Evolutionary conservation across 78 protist genomes (phyloP).

Genomic region (Monosiga brevicollis): DNA sequence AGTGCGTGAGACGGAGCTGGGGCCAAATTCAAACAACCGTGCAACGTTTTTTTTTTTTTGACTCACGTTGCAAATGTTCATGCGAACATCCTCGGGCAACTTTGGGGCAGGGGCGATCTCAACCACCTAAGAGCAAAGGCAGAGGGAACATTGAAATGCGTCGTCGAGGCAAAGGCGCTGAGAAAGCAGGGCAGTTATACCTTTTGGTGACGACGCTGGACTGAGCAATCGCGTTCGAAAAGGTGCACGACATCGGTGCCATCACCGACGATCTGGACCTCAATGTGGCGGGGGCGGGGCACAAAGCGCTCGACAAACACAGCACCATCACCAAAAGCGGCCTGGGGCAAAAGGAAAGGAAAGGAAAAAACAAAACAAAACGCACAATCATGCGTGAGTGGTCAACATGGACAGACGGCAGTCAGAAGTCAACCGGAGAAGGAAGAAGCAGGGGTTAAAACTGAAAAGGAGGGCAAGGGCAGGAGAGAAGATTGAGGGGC

Average conservation of each 20-base stretch:
- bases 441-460: background rate
- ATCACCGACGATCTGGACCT: constrained; percentile 88
- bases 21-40: background rate
- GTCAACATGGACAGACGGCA: background rate
- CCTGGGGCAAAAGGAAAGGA: background rate
- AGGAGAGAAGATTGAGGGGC: background rate
- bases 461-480: background rate
- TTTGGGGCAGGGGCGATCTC: background rate
- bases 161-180: too few species aligned
- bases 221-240: constrained; percentile 56
- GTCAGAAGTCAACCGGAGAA: background rate
- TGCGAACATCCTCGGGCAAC: background rate
- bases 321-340: constrained; percentile 80
- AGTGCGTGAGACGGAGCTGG: background rate
- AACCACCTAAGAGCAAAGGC: background rate
- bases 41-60: too few species aligned
- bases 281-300: constrained; percentile 92
- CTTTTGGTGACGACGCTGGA: too few species aligned
- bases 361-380: background rate
- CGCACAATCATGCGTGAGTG: background rate
- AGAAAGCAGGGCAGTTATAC: too few species aligned
- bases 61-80: background rate
- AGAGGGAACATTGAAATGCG: too few species aligned
- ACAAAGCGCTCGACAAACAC: constrained; percentile 87
- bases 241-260: constrained; percentile 43